Evolutionary conservation across 1,284 basidiomycete species (phyloP).

Genomic region (Golubevia sp.): DNA sequence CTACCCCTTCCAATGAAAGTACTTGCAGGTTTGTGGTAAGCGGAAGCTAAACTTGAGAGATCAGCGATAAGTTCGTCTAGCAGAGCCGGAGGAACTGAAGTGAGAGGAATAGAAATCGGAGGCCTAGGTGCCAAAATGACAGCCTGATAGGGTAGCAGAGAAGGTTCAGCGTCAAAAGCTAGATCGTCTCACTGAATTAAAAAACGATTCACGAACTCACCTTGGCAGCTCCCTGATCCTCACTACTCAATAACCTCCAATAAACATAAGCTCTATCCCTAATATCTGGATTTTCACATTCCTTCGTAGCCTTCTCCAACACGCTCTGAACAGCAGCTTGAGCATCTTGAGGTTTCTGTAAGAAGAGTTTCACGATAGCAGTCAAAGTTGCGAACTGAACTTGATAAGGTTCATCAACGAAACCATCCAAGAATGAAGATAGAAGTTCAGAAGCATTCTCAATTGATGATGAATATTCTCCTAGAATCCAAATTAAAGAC

Average conservation of each 20-base stretch:
- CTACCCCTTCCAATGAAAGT: constrained; percentile 63
- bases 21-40: constrained; percentile 88
- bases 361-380: constrained; percentile 93
- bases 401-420: constrained; percentile 89
- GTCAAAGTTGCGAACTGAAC: constrained; percentile 95
- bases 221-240: constrained; percentile 91
- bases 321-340: constrained; percentile 88
- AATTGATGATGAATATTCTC: constrained; percentile 95
- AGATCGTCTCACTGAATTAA: constrained; percentile 3
- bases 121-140: constrained; percentile 90
- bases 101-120: constrained; percentile 87
- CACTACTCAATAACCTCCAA: constrained; percentile 83
- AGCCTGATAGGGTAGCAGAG: constrained; percentile 65
- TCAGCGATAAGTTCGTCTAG: constrained; percentile 83
- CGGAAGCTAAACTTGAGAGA: constrained; percentile 78
- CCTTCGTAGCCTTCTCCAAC: constrained; percentile 90
- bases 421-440: constrained; percentile 85
- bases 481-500: constrained; percentile 97
- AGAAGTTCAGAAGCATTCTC: constrained; percentile 93
- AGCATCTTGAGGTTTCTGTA: constrained; percentile 88
- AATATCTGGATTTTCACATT: constrained; percentile 96
- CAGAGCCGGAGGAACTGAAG: constrained; percentile 85
- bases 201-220: constrained; percentile 63
- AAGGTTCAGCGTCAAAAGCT: constrained; percentile 8
- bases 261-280: constrained; percentile 95